These are phyloP conservation scores for Aspergillus latus DNA, from an alignment of 2,329 filamentous ascomycete species.

Conservation along the genomic window DNA sequence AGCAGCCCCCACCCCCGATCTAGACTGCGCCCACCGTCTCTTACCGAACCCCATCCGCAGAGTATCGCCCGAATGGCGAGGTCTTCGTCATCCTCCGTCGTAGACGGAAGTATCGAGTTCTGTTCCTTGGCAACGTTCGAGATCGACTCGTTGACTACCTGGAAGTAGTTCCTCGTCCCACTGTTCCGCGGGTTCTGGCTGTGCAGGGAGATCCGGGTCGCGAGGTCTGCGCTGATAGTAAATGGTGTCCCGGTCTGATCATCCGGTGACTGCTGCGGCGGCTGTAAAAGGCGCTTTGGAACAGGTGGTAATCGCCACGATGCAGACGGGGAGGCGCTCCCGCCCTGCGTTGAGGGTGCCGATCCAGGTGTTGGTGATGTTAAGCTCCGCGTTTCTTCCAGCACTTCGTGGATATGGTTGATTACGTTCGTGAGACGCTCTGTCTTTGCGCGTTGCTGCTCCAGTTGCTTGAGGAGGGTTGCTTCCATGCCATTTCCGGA, in stretches of 20 bases:
- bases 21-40: not conserved
- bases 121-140: conserved; percentile 3
- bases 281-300: no score
- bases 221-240: conserved; percentile 9
- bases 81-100: conserved; percentile 14
- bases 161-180: conserved; percentile 12
- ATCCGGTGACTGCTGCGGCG: no score
- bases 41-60: conserved; percentile 10
- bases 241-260: no score
- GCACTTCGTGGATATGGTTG: conserved; percentile 11
- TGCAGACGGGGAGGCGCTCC: no score
- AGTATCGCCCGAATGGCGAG: conserved; percentile 14
- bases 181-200: conserved; percentile 12
- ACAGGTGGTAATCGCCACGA: no score
- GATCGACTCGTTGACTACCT: conserved; percentile 11
- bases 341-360: no score
- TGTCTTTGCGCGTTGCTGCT: conserved; percentile 11
- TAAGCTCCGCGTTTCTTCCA: conserved; percentile 2
- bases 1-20: conserved; percentile 10
- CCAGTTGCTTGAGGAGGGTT: conserved; percentile 14
- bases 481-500: conserved; percentile 11
- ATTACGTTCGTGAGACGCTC: conserved; percentile 11
- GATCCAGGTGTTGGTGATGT: no score
- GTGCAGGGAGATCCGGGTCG: conserved; percentile 8
- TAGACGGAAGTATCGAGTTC: conserved; percentile 10